A percentile compares a stretch with the other conserved stretches of the same genome.
phyloP scores from a whole-genome alignment of 345 rosid genomes.

The Salix suchowensis region DNA sequence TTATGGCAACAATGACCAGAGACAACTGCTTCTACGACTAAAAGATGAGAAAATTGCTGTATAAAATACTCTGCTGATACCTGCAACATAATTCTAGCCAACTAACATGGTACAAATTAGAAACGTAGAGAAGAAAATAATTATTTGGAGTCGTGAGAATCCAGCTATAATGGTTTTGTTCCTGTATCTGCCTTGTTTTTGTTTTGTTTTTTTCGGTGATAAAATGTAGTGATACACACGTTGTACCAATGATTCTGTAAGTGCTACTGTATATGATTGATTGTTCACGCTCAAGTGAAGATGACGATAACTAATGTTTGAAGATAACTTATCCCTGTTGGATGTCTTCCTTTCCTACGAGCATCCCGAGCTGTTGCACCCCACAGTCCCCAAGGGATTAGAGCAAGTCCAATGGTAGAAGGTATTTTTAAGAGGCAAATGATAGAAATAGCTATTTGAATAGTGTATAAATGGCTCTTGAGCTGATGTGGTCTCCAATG shows the following conservation, averaged over 20 bases:
- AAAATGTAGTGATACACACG: constrained; percentile 3
- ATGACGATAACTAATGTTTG: neutral
- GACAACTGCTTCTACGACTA: constrained; percentile 58
- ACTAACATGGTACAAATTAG: constrained; percentile 10
- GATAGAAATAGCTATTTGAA: too few relatives aligned
- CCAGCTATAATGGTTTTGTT: neutral
- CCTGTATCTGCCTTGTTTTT: neutral
- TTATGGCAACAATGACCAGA: constrained; percentile 44
- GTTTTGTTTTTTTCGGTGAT: neutral
- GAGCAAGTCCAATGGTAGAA: too few relatives aligned
- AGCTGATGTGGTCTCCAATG: too few relatives aligned
- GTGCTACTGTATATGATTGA: constrained; percentile 19
- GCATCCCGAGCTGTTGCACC: neutral
- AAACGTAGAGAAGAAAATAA: constrained; percentile 7
- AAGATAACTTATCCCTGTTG: neutral
- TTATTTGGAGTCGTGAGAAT: neutral
- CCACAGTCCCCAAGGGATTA: neutral
- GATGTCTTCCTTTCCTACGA: neutral
- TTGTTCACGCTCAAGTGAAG: neutral
- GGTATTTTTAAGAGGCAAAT: too few relatives aligned
- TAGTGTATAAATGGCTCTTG: too few relatives aligned
- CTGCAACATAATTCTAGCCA: neutral
- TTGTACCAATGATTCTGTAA: constrained; percentile 13
- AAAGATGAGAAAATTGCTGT: constrained; percentile 67
- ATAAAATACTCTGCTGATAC: constrained; percentile 19